phyloP scores from a whole-genome alignment of 805 yeast species.

The Kazachstania taianensis region DNA sequence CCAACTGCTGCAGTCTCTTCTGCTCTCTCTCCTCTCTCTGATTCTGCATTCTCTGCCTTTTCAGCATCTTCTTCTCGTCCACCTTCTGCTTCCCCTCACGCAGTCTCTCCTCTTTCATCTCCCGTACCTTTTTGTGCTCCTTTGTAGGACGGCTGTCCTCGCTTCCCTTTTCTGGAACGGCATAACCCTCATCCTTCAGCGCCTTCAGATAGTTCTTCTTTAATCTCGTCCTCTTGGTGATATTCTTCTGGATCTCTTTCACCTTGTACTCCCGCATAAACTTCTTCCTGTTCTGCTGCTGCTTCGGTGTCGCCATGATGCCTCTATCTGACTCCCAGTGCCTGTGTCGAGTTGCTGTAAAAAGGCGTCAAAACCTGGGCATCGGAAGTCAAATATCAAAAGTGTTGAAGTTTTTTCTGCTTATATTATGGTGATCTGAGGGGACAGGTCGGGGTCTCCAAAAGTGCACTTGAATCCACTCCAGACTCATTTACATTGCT shows the following conservation, averaged over 20 bases:
- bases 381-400: neutral
- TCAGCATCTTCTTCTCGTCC: slow-evolving; percentile 30
- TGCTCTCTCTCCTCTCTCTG: slow-evolving; percentile 26
- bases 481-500: too few species aligned
- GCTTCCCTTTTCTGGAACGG: slow-evolving; percentile 35
- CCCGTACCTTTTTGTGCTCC: slow-evolving; percentile 12
- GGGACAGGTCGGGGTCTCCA: too few species aligned
- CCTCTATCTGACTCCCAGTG: too few species aligned
- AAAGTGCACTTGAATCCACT: too few species aligned
- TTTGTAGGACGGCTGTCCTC: slow-evolving; percentile 1
- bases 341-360: too few species aligned
- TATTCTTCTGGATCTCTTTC: slow-evolving; percentile 66
- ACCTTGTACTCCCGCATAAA: slow-evolving; percentile 32
- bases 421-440: too few species aligned
- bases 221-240: slow-evolving; percentile 70
- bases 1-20: slow-evolving; percentile 35
- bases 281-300: slow-evolving; percentile 26
- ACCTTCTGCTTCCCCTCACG: slow-evolving; percentile 21
- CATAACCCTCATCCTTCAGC: slow-evolving; percentile 59
- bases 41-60: slow-evolving; percentile 28
- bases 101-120: slow-evolving; percentile 15
- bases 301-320: slow-evolving; percentile 19
- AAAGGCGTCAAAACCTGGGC: too few species aligned
- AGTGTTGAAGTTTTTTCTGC: too few species aligned
- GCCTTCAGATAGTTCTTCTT: slow-evolving; percentile 74